Conservation (phyloP, 768 basidiomycete species). For the Lactarius hatsudake region DNA sequence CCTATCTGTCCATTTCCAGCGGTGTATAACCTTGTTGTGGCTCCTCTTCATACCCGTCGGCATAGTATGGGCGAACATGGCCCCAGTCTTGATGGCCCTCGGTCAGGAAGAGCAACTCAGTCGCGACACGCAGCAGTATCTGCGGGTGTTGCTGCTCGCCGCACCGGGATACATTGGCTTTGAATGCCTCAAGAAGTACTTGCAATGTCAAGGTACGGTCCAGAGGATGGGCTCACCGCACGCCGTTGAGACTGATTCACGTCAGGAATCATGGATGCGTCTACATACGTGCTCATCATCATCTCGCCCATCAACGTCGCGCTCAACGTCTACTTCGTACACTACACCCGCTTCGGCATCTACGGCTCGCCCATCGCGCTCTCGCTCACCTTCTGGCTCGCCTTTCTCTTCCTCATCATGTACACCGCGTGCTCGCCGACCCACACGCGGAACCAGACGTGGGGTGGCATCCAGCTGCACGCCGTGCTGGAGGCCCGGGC, state of each 20-base stretch:
- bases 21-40: constrained; percentile 65
- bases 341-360: constrained; percentile 59
- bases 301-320: constrained; percentile 64
- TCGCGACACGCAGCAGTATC: constrained; percentile 58
- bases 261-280: constrained; percentile 70
- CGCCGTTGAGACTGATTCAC: neutral
- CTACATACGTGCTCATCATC: constrained; percentile 60
- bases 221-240: neutral
- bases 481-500: constrained; percentile 46
- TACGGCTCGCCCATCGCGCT: constrained; percentile 67
- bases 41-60: constrained; percentile 60
- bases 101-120: constrained; percentile 60
- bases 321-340: constrained; percentile 60
- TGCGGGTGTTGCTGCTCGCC: constrained; percentile 61
- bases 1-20: constrained; percentile 68
- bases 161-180: constrained; percentile 75
- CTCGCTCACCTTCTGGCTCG: constrained; percentile 67
- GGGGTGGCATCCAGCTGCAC: constrained; percentile 54
- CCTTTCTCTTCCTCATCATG: constrained; percentile 53
- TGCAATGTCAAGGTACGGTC: constrained; percentile 68
- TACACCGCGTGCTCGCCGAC: constrained; percentile 49
- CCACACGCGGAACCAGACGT: constrained; percentile 57
- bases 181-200: constrained; percentile 74
- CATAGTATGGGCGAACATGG: constrained; percentile 60
- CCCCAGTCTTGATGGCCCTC: constrained; percentile 58